phyloP scores from a whole-genome alignment of 768 basidiomycete species.

The Brasilioporus rufonigricans region DNA sequence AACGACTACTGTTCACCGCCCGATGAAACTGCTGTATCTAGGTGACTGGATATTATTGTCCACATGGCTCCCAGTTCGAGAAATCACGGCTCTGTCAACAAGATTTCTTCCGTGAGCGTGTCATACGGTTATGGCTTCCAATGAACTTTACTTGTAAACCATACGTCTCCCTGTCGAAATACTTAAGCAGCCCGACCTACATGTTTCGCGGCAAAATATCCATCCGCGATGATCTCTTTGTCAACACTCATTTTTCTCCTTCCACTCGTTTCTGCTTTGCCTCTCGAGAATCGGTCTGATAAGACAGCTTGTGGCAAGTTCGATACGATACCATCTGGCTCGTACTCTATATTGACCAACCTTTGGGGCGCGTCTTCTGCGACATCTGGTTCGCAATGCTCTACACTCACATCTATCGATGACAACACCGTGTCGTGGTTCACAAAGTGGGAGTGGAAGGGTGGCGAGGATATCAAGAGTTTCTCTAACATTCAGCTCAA shows the following conservation, averaged over 20 bases:
- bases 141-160: background rate
- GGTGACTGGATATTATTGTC: background rate
- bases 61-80: background rate
- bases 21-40: background rate
- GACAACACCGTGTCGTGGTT: constrained; percentile 48
- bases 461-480: constrained; percentile 55
- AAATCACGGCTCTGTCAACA: background rate
- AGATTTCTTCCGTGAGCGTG: background rate
- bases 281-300: background rate
- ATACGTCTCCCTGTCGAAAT: background rate
- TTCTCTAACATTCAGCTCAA: constrained; percentile 58
- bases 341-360: constrained; percentile 51
- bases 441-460: constrained; percentile 53
- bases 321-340: constrained; percentile 43
- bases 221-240: constrained; percentile 11
- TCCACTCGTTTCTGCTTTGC: constrained; percentile 19
- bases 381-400: constrained; percentile 50
- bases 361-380: constrained; percentile 43
- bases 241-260: constrained; percentile 16
- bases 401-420: constrained; percentile 41
- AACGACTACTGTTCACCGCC: background rate
- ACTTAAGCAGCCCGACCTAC: constrained; percentile 10
- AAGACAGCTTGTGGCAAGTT: constrained; percentile 44
- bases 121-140: background rate
- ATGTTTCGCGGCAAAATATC: background rate